Conservation (phyloP, 2,329 filamentous ascomycete species). For the Claviceps spartinae region DNA sequence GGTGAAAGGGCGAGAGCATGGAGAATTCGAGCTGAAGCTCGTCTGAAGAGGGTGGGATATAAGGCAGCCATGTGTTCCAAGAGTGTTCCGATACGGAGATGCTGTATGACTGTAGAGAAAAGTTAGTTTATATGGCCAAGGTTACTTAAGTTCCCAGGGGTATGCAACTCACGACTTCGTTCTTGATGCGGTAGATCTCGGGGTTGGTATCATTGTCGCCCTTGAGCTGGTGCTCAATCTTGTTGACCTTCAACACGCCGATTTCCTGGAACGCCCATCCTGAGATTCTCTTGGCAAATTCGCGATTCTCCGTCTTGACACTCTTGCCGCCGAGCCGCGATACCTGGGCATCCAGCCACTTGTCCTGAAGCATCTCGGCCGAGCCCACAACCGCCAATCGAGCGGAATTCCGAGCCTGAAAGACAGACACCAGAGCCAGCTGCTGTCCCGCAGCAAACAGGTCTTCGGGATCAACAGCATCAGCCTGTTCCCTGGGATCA, state of each 20-base stretch:
- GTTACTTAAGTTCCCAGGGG: not conserved
- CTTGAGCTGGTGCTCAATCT: constrained; percentile 59
- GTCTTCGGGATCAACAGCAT: constrained; percentile 53
- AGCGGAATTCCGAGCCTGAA: constrained; percentile 90
- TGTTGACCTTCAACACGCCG: constrained; percentile 75
- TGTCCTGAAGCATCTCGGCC: constrained; percentile 73
- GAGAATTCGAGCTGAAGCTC: constrained; percentile 87
- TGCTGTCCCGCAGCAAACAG: constrained; percentile 75
- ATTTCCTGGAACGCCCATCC: constrained; percentile 95
- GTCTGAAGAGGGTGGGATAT: constrained; percentile 55
- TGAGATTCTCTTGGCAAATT: constrained; percentile 73
- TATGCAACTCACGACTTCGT: constrained; percentile 68
- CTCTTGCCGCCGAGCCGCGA: constrained; percentile 41
- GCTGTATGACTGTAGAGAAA: constrained; percentile 51
- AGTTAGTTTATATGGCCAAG: not conserved
- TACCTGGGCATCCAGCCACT: constrained; percentile 77
- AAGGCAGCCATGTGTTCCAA: constrained; percentile 62
- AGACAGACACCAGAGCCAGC: constrained; percentile 66
- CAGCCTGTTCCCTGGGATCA: constrained; percentile 75
- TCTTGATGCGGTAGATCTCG: constrained; percentile 88
- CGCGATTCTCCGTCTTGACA: constrained; percentile 60
- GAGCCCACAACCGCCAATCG: constrained; percentile 77
- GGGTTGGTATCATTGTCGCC: constrained; percentile 58
- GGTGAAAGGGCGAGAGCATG: constrained; percentile 97
- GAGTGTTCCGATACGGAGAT: constrained; percentile 82